Base-by-base conservation (phyloP, 2,329 filamentous ascomycete species). In the Phaeosphaeria sp. region DNA sequence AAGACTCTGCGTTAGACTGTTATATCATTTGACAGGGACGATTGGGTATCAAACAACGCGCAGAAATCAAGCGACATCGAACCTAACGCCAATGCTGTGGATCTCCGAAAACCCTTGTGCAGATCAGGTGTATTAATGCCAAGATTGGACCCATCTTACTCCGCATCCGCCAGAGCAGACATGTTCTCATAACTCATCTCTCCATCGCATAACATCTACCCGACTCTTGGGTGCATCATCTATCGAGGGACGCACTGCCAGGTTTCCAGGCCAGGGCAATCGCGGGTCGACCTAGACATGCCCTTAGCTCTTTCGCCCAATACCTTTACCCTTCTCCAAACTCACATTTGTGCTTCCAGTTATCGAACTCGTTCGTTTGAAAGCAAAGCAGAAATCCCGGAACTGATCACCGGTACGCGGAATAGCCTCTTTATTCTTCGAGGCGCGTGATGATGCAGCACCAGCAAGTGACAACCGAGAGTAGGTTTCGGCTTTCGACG, bases 271-370 rank as follows among this genome's bases (percentile, higher is more conserved):
- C 68, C 66, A 68, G 2, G 50, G 47, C 22, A 58, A 52, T 0
- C 18, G 56, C 2, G 39, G 23, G 43, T 67, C 62, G 49, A 67
- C 59, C 66, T 69, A 50, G 11, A 21, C 23, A 49, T 18, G 27
- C 33, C 44, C 54, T 67, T 65, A 67, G 60, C 54, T 36, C 23
- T 52, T 58, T 25, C 30, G 20, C 21, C 41, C n/a, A 2, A 15
- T 18, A 22, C 25, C 21, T 17, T 17, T 18, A 49, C 25, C 33
- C 20, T 51, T 42, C 22, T 23, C 54, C 4, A 58, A 13, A 68
- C 68, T 67, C 62, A 72, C 71, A 33, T 50, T 46, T 1, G 52
- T 65, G 44, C 60, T 70, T 4, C 67, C 72, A 0, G 65, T 73
- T 13, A 54, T 58, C 0, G 64, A 64, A 1, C 65, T 69, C 22